Base-by-base conservation (phyloP, 441 rosid genomes). In the Adansonia rubrostipa region DNA sequence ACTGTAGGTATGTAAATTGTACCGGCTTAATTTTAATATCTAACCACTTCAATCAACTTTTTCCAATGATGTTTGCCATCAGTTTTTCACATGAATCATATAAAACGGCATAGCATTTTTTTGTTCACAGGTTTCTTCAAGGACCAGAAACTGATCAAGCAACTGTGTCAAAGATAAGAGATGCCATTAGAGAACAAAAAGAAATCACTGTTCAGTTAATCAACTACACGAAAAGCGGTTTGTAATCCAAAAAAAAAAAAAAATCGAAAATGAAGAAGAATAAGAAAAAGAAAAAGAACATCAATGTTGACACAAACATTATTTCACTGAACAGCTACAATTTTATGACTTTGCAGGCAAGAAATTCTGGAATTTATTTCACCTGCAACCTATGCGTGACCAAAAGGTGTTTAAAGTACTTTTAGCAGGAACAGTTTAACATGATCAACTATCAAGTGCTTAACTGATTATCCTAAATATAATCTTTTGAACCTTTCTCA, bases 361-460 rank as follows among this genome's bases (percentile, higher is more conserved):
- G 84, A 95, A 95, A 82, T 95, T 95, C 87, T 95, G 99, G 99
- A 95, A 95, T 82, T 87, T 95, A 80, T 93, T 95, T 82, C 99
- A 95, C 82, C 85, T 92, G 90, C 97, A 95, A 80, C 97, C 97
- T 24, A 28, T 28, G 36, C 36, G 92, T 79, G 98, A 94, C 84
- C 97, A 93, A 19, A 93, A 90, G 96, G 98, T 91, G 1, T 42
- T 74, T 64, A 14, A 54, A 33, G 60, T 13, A 53, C 70, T 53
- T 11, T 75, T 20, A 9, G 64, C 14, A 3, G 36, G 75, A 51
- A 68, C 51, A 58, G 68, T 74, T 65, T 4, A 51, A 14, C 45
- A 42, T 42, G 8, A 42, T 42, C 45, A 42, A 6, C 45, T 42
- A 42, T 42, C 54, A 50, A 51, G 24, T 36, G 40, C 40, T 36